Evolutionary conservation across 495 filamentous ascomycete genomes (phyloP).

Genomic region (Hypoxylon trugodes): DNA sequence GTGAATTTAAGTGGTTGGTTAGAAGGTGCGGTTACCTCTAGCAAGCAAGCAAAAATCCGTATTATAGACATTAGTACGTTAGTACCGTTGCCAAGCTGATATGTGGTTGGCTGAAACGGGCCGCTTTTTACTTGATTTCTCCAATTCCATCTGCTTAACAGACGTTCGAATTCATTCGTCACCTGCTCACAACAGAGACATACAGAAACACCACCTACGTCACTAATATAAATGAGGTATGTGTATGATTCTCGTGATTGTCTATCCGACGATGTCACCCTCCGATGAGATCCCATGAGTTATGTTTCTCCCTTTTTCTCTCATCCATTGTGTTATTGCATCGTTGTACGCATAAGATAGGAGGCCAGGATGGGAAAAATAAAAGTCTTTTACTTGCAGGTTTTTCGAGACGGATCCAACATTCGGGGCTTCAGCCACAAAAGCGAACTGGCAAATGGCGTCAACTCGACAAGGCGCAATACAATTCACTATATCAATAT

Average conservation of each 20-base stretch:
- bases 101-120: constrained; percentile 9
- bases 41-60: background rate
- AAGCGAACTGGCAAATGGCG: constrained; percentile 29
- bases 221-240: constrained; percentile 16
- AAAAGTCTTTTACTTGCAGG: constrained; percentile 4
- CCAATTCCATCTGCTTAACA: constrained; percentile 16
- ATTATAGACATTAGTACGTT: constrained; percentile 19
- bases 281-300: background rate
- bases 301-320: background rate
- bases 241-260: constrained; percentile 22
- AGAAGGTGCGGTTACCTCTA: background rate
- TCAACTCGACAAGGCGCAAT: constrained; percentile 28
- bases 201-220: constrained; percentile 23
- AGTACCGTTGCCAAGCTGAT: constrained; percentile 15
- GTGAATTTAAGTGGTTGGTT: too few relatives aligned
- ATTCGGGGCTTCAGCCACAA: constrained; percentile 30
- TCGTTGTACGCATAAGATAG: background rate
- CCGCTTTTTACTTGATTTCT: constrained; percentile 18
- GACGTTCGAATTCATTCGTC: constrained; percentile 13
- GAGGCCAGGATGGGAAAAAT: background rate
- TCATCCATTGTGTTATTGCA: background rate
- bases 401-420: constrained; percentile 23
- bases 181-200: constrained; percentile 22
- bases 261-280: constrained; percentile 9
- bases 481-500: background rate